Conservation (phyloP, 202 grass and related monocot species). For the Setaria viridis region DNA sequence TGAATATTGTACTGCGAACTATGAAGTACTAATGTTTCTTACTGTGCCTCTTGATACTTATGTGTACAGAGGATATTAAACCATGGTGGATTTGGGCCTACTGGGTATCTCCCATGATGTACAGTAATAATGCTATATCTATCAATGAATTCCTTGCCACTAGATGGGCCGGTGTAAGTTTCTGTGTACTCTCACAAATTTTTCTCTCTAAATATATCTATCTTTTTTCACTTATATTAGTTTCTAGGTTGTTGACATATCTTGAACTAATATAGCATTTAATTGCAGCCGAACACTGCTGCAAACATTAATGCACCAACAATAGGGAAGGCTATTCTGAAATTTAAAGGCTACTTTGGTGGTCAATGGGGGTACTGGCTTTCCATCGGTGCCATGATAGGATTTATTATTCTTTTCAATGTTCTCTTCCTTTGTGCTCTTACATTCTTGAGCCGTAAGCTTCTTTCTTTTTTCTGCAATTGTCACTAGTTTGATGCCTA, state of each 20-base stretch:
- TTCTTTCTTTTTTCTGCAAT: not conserved
- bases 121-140: conserved; percentile 79
- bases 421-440: conserved; percentile 62
- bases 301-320: conserved; percentile 61
- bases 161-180: conserved; percentile 76
- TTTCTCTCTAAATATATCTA: not conserved
- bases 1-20: not conserved
- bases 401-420: conserved; percentile 74
- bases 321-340: conserved; percentile 77
- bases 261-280: conserved; percentile 37
- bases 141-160: conserved; percentile 78
- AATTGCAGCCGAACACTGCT: conserved; percentile 67
- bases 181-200: not conserved
- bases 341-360: conserved; percentile 74
- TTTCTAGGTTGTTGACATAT: conserved; percentile 2
- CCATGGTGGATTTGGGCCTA: conserved; percentile 91
- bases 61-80: conserved; percentile 63
- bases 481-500: not conserved
- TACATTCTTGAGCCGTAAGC: conserved; percentile 78
- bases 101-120: conserved; percentile 88
- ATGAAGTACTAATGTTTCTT: not conserved
- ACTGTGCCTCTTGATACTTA: conserved; percentile 20
- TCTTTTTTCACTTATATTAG: not conserved
- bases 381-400: conserved; percentile 67
- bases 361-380: conserved; percentile 70